Evolutionary conservation across 2,329 filamentous ascomycete genomes (phyloP).

Genomic region (Claviceps sp.): DNA sequence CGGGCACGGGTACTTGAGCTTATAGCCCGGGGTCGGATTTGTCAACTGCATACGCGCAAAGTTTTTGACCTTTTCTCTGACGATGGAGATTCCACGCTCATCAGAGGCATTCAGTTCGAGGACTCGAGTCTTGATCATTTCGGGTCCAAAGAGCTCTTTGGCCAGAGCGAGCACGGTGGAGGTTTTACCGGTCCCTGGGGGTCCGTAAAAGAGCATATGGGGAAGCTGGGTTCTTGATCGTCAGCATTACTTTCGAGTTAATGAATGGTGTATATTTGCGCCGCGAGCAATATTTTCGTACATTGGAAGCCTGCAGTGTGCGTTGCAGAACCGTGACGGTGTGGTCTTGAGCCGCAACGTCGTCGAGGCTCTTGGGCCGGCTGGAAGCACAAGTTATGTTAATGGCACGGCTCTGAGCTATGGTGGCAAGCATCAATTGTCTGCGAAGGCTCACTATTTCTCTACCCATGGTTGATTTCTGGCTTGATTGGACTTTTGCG

Average conservation of each 20-base stretch:
- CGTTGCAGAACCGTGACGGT: constrained; percentile 85
- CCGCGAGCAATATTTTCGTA: constrained; percentile 22
- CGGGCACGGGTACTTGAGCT: constrained; percentile 72
- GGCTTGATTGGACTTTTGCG: constrained; percentile 46
- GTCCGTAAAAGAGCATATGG: constrained; percentile 98
- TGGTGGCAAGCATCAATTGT: neutral
- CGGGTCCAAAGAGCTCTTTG: constrained; percentile 93
- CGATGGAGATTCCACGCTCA: constrained; percentile 93
- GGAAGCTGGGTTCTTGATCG: constrained; percentile 43
- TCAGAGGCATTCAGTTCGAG: constrained; percentile 98
- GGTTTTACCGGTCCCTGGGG: constrained; percentile 94
- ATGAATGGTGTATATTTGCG: neutral
- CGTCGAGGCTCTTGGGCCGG: constrained; percentile 82
- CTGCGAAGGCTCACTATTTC: constrained; percentile 65
- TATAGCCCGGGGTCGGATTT: constrained; percentile 58
- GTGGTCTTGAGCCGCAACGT: constrained; percentile 96
- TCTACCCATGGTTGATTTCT: constrained; percentile 86
- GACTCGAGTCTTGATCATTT: constrained; percentile 85
- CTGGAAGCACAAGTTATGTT: constrained; percentile 29
- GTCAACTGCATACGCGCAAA: constrained; percentile 93
- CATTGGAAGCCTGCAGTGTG: constrained; percentile 88
- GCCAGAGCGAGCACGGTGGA: constrained; percentile 93
- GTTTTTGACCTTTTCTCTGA: constrained; percentile 95
- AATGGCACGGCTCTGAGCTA: neutral
- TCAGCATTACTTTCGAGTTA: neutral